Conservation (phyloP, 208 protist genomes). For the Crithidia acanthocephali region DNA sequence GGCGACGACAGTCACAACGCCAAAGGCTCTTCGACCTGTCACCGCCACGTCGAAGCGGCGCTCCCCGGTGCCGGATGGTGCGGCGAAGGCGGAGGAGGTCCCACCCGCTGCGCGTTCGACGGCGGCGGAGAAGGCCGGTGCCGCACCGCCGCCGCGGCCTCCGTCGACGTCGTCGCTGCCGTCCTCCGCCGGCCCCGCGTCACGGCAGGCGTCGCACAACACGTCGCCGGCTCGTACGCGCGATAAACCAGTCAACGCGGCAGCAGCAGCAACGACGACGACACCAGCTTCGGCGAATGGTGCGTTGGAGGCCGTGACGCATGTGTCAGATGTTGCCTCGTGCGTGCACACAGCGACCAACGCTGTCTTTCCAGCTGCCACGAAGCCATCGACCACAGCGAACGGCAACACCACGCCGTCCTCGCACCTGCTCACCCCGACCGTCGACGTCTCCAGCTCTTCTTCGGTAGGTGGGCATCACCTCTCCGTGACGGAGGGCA, state of each 20-base stretch:
- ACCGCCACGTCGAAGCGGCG: background rate
- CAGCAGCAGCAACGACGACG: background rate
- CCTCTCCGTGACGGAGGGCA: conserved; percentile 61
- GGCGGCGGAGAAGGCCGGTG: background rate
- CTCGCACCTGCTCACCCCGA: background rate
- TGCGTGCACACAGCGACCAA: conserved; percentile 16
- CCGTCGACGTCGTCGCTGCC: background rate
- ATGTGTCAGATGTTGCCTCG: conserved; percentile 4
- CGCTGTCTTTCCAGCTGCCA: too few species aligned
- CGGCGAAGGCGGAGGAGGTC: background rate
- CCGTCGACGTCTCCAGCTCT: conserved; percentile 45
- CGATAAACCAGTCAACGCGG: background rate
- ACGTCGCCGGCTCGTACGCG: conserved; percentile 2
- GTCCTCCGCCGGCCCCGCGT: background rate
- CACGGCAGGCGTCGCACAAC: background rate
- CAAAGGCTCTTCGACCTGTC: background rate
- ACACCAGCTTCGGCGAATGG: background rate
- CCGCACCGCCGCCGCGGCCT: background rate
- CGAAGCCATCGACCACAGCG: too few species aligned
- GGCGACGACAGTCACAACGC: too few species aligned
- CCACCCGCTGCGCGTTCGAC: background rate
- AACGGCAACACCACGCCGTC: background rate
- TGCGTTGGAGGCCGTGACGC: background rate
- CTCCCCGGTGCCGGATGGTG: background rate
- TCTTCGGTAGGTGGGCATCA: conserved; percentile 83